Conservation (phyloP, 2,329 filamentous ascomycete genomes). For the Aureobasidium musti region DNA sequence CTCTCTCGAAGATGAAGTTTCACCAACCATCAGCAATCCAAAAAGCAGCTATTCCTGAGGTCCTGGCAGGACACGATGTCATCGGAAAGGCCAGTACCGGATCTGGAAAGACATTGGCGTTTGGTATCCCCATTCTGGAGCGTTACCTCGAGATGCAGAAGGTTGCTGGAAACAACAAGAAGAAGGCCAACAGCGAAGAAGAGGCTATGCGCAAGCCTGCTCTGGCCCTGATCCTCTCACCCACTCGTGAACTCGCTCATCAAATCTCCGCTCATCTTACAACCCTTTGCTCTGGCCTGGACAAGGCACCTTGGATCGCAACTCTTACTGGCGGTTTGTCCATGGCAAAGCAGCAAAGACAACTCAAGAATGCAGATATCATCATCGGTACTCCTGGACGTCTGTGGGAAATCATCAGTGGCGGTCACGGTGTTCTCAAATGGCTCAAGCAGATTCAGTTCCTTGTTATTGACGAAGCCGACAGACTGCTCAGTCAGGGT, state of each 20-base stretch:
- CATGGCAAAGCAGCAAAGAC: constrained; percentile 89
- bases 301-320: constrained; percentile 64
- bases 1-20: constrained; percentile 79
- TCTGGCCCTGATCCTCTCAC: constrained; percentile 79
- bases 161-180: constrained; percentile 39
- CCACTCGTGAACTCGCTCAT: constrained; percentile 90
- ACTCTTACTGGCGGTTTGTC: constrained; percentile 91
- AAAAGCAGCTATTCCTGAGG: constrained; percentile 73
- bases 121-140: constrained; percentile 90
- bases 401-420: constrained; percentile 89
- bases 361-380: constrained; percentile 81
- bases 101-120: constrained; percentile 94
- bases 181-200: constrained; percentile 26
- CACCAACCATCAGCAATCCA: constrained; percentile 81
- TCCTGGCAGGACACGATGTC: constrained; percentile 81
- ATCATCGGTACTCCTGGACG: constrained; percentile 86
- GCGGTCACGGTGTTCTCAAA: constrained; percentile 66
- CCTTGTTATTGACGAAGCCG: constrained; percentile 90
- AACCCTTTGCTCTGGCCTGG: constrained; percentile 67
- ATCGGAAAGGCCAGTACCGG: constrained; percentile 96
- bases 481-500: constrained; percentile 85
- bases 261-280: constrained; percentile 84
- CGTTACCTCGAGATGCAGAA: constrained; percentile 62
- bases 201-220: constrained; percentile 49
- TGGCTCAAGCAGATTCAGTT: constrained; percentile 75